Base-by-base conservation (phyloP, 306 rosid genomes). In the Boehmeria nivea region DNA sequence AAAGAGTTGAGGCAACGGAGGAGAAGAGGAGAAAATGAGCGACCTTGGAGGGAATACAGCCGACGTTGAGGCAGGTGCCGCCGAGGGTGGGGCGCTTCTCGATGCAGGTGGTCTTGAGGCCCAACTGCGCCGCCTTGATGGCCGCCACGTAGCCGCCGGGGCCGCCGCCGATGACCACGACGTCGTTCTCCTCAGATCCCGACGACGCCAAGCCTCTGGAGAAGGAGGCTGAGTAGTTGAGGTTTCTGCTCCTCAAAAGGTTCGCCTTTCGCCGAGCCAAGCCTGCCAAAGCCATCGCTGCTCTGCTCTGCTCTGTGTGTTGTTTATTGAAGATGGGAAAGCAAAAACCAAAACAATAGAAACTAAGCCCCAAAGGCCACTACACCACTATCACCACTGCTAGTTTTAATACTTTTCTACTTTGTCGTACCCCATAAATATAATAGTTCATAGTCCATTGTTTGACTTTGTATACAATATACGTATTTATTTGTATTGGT, bases 111-210 rank as follows among this genome's bases (percentile, higher is more conserved):
- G 99, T 93, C 69, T 87, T 93, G 58, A 93, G 94, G 3, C 99
- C 99, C 0, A 93, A 67, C 80, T 93, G 99, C 12, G 99, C 80
- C 16, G 99, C 96, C 79, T 93, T 93, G 57, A 93, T 93, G 67
- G 99, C 99, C 42, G 96, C 99, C 19, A 93, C 99, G 64, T 93
- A 93, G 34, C 99, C 99, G 1, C 99, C 99, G 15, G 99, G 96
- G 0, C 99, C 99, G 6, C 99, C 99, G n/a, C 99, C 99, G 65
- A 93, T 52, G 69, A 93, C 71, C 52, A 93, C 96, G 71, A 93
- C 99, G 60, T 93, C 99, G 73, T 77, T 93, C 6, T 87, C 81
- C 0, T 93, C 96, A 68, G 99, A 93, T 81, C 95, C 95, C 15
- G 94, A 57, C 10, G 83, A 80, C 12, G 99, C 81, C 73, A 85